phyloP scores from a whole-genome alignment of 306 rosid species.

The Ziziphus jujuba region DNA sequence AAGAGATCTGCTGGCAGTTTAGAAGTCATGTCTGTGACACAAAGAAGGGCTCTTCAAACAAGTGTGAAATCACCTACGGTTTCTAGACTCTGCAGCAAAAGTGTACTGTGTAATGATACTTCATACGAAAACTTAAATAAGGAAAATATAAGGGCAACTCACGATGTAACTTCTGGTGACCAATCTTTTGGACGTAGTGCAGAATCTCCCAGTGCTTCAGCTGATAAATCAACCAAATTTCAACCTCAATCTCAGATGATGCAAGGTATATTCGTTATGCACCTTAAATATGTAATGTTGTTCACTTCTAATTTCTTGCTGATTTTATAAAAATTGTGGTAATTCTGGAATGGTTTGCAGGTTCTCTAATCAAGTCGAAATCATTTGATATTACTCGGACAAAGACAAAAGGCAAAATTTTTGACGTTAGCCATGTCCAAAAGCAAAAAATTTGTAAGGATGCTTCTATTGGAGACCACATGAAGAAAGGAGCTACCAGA shows the following conservation, averaged over 20 bases:
- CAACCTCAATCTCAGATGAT: constrained; percentile 3
- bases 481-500: neutral
- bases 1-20: constrained; percentile 17
- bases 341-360: constrained; percentile 6
- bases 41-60: constrained; percentile 11
- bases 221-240: constrained; percentile 3
- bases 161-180: constrained; percentile 1
- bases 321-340: neutral
- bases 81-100: constrained; percentile 6
- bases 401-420: constrained; percentile 10
- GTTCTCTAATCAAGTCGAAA: constrained; percentile 18
- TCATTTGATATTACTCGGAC: constrained; percentile 11
- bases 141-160: constrained; percentile 22
- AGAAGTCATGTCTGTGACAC: constrained; percentile 12
- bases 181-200: constrained; percentile 5
- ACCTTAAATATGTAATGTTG: neutral
- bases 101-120: neutral
- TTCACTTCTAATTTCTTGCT: neutral
- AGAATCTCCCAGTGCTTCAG: constrained; percentile 2
- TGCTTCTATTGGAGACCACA: constrained; percentile 8
- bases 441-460: neutral
- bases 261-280: neutral
- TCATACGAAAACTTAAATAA: constrained; percentile 10
- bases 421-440: constrained; percentile 1
- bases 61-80: constrained; percentile 9